Percentiles rank a stretch among this genome's conserved stretches.
Conservation (phyloP, 1,284 basidiomycete species). For the Sanguinoderma infundibulare region DNA sequence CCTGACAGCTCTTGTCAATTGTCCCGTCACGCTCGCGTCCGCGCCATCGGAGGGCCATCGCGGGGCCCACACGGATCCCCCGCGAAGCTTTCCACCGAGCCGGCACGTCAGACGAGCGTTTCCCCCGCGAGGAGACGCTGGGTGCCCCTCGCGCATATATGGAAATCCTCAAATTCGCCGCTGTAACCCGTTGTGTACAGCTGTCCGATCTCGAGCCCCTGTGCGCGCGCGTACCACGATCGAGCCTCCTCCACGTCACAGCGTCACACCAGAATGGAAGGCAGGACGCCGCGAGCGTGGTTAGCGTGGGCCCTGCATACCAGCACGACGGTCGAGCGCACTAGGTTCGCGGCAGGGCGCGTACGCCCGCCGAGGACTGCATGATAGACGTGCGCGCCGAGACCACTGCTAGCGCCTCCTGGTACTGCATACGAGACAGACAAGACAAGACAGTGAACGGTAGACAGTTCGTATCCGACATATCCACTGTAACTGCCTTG, state of each 20-base stretch:
- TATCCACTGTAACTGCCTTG: neutral
- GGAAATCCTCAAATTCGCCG: conserved; percentile 4
- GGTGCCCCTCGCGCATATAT: neutral
- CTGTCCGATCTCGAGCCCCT: neutral
- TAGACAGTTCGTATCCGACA: neutral
- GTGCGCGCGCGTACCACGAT: neutral
- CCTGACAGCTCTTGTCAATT: conserved; percentile 15
- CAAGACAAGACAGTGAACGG: neutral
- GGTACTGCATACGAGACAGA: neutral
- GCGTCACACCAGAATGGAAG: neutral
- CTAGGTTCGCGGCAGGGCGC: neutral
- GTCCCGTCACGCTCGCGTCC: neutral
- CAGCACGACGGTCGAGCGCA: neutral
- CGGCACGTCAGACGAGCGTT: neutral
- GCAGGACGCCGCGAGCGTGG: conserved; percentile 11
- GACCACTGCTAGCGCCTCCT: neutral
- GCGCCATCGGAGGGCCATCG: neutral
- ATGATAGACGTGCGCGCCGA: neutral
- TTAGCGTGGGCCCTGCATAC: conserved; percentile 1
- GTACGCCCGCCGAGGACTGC: neutral
- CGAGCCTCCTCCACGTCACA: neutral
- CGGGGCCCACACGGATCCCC: neutral
- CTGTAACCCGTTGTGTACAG: too few relatives aligned
- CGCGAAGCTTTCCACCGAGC: conserved; percentile 8
- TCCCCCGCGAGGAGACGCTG: neutral